A percentile compares a stretch with the other conserved stretches of the same genome.
Conservation (phyloP, 768 basidiomycete genomes). For the Mrakia hoshinonis region DNA sequence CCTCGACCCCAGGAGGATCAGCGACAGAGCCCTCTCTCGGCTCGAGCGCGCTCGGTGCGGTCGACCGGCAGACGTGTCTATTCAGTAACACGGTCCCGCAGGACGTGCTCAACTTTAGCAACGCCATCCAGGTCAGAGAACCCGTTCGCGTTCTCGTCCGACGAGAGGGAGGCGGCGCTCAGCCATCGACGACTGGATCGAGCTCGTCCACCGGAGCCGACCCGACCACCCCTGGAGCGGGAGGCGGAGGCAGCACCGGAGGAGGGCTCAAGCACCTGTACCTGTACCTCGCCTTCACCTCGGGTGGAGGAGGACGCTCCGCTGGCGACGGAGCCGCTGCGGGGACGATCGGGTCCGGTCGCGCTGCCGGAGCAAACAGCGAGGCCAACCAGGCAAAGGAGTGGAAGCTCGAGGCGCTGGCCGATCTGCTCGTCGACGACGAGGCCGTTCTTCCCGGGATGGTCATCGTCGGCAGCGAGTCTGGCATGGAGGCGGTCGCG, state of each 20-base stretch:
- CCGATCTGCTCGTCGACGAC: slow-evolving; percentile 83
- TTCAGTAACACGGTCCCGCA: slow-evolving; percentile 98
- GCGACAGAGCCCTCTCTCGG: not conserved
- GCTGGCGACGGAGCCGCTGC: slow-evolving; percentile 52
- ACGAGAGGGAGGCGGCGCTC: slow-evolving; percentile 45
- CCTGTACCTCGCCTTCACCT: slow-evolving; percentile 87
- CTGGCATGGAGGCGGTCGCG: slow-evolving; percentile 74
- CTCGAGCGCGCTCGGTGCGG: slow-evolving; percentile 29
- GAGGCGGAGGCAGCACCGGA: slow-evolving; percentile 47
- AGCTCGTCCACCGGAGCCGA: slow-evolving; percentile 51
- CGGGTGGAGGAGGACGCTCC: slow-evolving; percentile 42
- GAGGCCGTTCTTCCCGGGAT: slow-evolving; percentile 70
- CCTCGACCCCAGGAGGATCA: not conserved
- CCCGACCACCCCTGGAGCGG: not conserved
- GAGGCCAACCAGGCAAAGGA: slow-evolving; percentile 40
- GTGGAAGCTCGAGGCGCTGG: slow-evolving; percentile 88
- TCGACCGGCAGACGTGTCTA: slow-evolving; percentile 83
- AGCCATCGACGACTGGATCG: slow-evolving; percentile 44
- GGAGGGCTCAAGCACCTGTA: slow-evolving; percentile 90
- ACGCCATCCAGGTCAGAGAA: slow-evolving; percentile 84
- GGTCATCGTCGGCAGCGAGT: slow-evolving; percentile 82
- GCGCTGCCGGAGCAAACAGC: slow-evolving; percentile 41
- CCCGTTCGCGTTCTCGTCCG: slow-evolving; percentile 96
- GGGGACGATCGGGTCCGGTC: slow-evolving; percentile 89
- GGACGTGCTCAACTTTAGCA: slow-evolving; percentile 91